Percentiles rank a stretch among this genome's conserved stretches.
Conservation (phyloP, 352 stramenopile species). For the Globisporangium mamillatum region DNA sequence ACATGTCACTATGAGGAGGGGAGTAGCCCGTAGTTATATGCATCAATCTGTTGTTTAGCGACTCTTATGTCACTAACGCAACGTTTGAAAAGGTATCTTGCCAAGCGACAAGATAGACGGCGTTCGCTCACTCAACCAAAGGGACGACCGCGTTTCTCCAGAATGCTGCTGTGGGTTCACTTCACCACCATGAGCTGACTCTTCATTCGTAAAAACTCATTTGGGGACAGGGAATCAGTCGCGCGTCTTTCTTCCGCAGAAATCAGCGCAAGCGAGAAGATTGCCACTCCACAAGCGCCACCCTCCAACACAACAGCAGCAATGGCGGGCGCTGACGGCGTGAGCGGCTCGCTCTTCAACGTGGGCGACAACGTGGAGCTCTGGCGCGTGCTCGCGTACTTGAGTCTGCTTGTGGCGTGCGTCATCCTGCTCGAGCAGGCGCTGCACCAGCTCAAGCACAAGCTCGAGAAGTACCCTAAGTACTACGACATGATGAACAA, state of each 20-base stretch:
- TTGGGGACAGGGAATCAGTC: not conserved
- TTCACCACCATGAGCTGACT: not conserved
- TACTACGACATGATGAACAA: constrained; percentile 73
- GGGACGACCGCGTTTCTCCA: not conserved
- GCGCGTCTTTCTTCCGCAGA: not conserved
- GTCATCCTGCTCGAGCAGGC: constrained; percentile 45
- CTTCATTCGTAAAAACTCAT: not conserved
- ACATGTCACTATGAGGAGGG: not conserved
- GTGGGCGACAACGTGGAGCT: constrained; percentile 56
- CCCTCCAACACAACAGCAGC: not conserved
- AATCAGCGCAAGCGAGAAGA: not conserved
- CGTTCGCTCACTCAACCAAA: not conserved
- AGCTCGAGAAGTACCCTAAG: constrained; percentile 50
- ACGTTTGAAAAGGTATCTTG: too few relatives aligned
- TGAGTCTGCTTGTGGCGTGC: constrained; percentile 48
- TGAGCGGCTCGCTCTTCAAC: constrained; percentile 42
- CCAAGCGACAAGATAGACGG: not conserved
- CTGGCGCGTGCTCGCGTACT: constrained; percentile 43
- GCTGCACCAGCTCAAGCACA: constrained; percentile 49
- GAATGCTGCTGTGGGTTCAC: not conserved
- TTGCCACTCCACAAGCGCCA: not conserved
- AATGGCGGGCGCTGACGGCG: not conserved
- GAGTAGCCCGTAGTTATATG: too few relatives aligned
- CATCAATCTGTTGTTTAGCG: too few relatives aligned
- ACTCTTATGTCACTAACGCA: not conserved